Evolutionary conservation across 768 basidiomycete species (phyloP), one percentile per base, ranked within the genome.

Genomic region (Pleurotus tuber-regium): DNA sequence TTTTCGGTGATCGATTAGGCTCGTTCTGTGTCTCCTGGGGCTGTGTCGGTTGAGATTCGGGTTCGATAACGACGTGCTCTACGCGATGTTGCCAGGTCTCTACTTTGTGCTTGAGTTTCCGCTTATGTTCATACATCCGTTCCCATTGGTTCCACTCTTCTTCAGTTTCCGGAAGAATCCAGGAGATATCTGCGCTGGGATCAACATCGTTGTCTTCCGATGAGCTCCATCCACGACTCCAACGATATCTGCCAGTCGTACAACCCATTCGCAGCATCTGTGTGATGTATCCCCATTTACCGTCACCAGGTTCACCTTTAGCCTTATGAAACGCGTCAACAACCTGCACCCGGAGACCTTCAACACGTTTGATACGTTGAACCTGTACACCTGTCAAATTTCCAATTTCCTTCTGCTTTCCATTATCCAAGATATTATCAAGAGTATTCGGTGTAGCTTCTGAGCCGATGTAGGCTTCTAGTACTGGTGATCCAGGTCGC

Each of bases 81-180:
- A 61, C 54, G 58, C 63, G 52, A 54, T 39, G 33, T 18, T 42
- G 38, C 46, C 46, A 48, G 19, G 29, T 59, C 44, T 66, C 59
- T 6, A 67, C 62, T 53, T 61, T 63, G 46, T 57, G 50, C 54
- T 61, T 63, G 24, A 66, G 24, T 7, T 33, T 41, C 25, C 60
- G 48, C 39, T 69, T 63, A 38, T 61, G 51, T 19, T 59, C 52
- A 61, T 68, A 68, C 52, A 54, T 66, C 52, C 53, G 64, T 62
- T 80, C 79, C 70, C 71, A 76, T 21, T 69, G 69, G 11, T 66
- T 54, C 79, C 80, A 80, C 29, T 76, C 74, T 39, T 68, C 68
- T 59, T 82, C 80, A 14, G 72, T 75, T 21, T 69, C 69, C 9
- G 78, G 61, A 12, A 64, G 63, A 38, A 66, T 59, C 76, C 56